These are phyloP conservation scores for Colletotrichum eremochloae DNA, from an alignment of 2,329 filamentous ascomycete genomes.

Conservation along the genomic window DNA sequence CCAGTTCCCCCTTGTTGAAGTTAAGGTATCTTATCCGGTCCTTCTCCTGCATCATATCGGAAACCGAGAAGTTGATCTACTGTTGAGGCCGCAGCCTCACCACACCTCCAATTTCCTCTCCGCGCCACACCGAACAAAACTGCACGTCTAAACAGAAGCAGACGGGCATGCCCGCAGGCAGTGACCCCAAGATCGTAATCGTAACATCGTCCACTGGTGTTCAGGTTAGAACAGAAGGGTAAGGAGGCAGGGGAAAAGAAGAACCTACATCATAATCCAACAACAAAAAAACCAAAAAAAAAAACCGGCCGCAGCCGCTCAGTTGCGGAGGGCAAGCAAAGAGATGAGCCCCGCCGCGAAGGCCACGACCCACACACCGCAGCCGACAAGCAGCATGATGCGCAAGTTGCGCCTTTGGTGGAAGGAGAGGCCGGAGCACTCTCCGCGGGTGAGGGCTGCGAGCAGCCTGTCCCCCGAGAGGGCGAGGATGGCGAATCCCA, in stretches of 20 bases:
- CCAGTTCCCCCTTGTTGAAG: neutral
- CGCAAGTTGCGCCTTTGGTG: constrained; percentile 34
- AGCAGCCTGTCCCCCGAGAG: constrained; percentile 19
- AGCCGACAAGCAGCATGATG: constrained; percentile 30
- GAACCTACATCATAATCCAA: constrained; percentile 26
- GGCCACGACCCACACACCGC: constrained; percentile 26
- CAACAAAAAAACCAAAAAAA: neutral
- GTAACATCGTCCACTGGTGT: neutral
- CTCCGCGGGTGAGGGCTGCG: constrained; percentile 23
- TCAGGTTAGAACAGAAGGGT: neutral
- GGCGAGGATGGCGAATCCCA: constrained; percentile 18
- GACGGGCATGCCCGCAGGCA: constrained; percentile 35
- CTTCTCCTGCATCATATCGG: too few species aligned
- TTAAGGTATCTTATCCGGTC: too few species aligned
- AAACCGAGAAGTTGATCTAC: too few species aligned
- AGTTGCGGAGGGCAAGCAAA: constrained; percentile 18
- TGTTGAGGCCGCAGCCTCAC: too few species aligned
- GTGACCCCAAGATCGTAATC: constrained; percentile 18
- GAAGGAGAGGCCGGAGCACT: constrained; percentile 38
- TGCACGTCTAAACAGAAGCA: neutral
- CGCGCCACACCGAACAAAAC: neutral
- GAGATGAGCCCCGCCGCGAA: constrained; percentile 17
- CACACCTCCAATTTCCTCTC: neutral
- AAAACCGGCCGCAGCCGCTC: neutral
- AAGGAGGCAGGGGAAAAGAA: too few species aligned